phyloP scores from a whole-genome alignment of 345 rosid species.

The Anastatica hierochuntica region DNA sequence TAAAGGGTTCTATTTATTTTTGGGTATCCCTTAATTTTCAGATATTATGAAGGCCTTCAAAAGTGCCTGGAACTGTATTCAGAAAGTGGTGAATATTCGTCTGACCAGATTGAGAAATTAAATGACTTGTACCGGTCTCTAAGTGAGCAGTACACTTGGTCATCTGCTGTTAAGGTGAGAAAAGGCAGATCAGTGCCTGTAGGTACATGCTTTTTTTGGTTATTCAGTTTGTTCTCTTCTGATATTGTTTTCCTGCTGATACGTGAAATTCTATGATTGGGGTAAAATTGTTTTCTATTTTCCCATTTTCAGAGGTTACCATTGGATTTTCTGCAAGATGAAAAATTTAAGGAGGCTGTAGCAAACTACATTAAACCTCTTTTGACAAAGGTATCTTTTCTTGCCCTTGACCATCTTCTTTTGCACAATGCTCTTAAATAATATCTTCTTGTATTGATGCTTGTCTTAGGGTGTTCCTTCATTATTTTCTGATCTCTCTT shows the following conservation, averaged over 20 bases:
- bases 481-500: conserved; percentile 88
- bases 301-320: conserved; percentile 69
- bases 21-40: conserved; percentile 26
- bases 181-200: conserved; percentile 1
- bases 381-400: conserved; percentile 56
- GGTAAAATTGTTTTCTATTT: conserved; percentile 3
- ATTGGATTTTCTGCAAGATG: conserved; percentile 85
- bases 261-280: neutral
- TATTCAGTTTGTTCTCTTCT: neutral
- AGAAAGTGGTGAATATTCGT: conserved; percentile 52
- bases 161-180: conserved; percentile 93
- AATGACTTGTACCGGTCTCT: conserved; percentile 72
- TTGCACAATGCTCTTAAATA: conserved; percentile 1
- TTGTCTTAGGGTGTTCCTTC: conserved; percentile 89
- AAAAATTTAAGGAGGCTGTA: conserved; percentile 72
- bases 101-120: conserved; percentile 67
- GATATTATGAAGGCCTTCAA: conserved; percentile 90
- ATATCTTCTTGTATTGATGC: conserved; percentile 6
- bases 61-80: conserved; percentile 57
- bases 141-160: conserved; percentile 57
- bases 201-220: neutral
- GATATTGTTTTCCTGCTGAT: neutral
- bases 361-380: conserved; percentile 74
- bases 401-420: neutral
- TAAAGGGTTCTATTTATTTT: conserved; percentile 7